Evolutionary conservation across 2,329 filamentous ascomycete genomes (phyloP), one percentile per base, ranked within the genome.

Genomic region (Stagonosporopsis chrysanthemi): DNA sequence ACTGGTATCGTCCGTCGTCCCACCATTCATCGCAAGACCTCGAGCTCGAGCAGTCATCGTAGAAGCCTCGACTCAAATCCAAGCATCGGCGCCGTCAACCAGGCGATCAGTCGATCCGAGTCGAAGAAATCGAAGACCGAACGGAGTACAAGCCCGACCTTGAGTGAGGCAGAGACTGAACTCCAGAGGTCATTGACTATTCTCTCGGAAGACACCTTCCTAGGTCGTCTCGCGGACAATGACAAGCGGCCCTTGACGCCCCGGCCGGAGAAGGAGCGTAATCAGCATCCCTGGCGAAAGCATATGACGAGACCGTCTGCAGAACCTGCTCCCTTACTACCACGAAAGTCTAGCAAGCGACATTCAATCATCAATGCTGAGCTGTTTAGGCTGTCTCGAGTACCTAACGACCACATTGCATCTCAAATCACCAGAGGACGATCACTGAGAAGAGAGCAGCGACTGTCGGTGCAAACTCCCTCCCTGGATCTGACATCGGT

Each of bases 121-220:
- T 63, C 71, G 26, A 65, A 57, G 24, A 61, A 67, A 40, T 60
- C 61, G 26, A 56, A 29, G 40, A 44, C 29, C 26, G 43, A 49
- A n/a, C 40, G 46, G 40, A 62, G 35, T 19, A 39, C 64, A 17
- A 82, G 78, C 53, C 80, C 80, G n/a, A 81, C 80, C 1, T 67
- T 81, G 44, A 82, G 79, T 57, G 76, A 82, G 65, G 79, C 79
- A 9, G 79, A 79, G 61, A 63, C 73, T 12, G 79, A 79, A 26
- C 62, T 76, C 19, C 66, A 74, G 28, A 61, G 69, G 38, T 65
- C 72, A 17, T 65, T 76, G n/a, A 61, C 61, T 45, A 66, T 78
- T 3, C 68, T 79, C 36, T 60, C 60, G 4, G 56, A 61, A 17
- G 46, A 64, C 12, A 49, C 51, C 58, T 78, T 77, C 7, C 62